Conservation (phyloP, 2,329 filamentous ascomycete genomes). For the Colletotrichum filicis region DNA sequence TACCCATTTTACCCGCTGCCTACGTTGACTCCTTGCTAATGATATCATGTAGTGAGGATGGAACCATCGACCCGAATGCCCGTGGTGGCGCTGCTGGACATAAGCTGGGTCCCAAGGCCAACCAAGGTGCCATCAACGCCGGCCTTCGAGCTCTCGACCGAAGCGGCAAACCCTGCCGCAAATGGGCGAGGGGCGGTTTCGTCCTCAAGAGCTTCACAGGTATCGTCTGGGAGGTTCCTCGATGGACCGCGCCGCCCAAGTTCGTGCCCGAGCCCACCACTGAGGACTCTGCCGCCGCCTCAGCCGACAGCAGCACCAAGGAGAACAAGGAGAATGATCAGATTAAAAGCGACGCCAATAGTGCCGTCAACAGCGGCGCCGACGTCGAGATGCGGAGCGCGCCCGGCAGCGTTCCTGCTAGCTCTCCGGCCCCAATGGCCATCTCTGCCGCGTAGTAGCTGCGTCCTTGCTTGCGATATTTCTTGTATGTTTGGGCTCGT, state of each 20-base stretch:
- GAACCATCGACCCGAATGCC: constrained; percentile 68
- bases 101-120: constrained; percentile 95
- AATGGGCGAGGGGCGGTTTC: constrained; percentile 87
- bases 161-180: constrained; percentile 89
- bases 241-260: constrained; percentile 83
- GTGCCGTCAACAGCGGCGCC: constrained; percentile 46
- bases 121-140: constrained; percentile 97
- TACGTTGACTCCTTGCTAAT: constrained; percentile 21
- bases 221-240: constrained; percentile 80
- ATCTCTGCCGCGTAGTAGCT: constrained; percentile 55
- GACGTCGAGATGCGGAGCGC: constrained; percentile 66
- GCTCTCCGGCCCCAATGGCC: constrained; percentile 62
- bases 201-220: constrained; percentile 93
- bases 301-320: constrained; percentile 67
- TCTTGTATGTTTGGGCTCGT: background rate
- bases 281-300: constrained; percentile 58
- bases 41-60: constrained; percentile 64
- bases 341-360: constrained; percentile 59
- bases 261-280: constrained; percentile 56
- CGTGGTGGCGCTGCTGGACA: constrained; percentile 64
- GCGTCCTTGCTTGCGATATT: background rate
- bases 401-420: constrained; percentile 60
- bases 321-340: constrained; percentile 72
- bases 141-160: constrained; percentile 93
- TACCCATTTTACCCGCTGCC: background rate